These are phyloP conservation scores for Chlorella sorokiniana DNA, from an alignment of 139 green algal genomes.

Conservation along the genomic window DNA sequence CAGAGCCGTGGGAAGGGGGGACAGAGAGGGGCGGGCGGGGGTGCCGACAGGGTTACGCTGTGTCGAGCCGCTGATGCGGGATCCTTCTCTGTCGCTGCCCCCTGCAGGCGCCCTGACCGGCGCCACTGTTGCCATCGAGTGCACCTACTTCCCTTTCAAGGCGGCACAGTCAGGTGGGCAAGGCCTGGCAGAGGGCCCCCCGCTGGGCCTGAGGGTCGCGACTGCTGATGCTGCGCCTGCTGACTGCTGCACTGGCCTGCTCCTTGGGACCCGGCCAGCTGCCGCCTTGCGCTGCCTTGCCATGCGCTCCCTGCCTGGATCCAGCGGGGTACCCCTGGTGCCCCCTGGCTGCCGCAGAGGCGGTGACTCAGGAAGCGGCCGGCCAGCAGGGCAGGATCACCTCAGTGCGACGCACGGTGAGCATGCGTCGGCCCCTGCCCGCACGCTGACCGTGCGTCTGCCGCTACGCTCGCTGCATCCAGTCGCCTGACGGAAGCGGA, in stretches of 20 bases:
- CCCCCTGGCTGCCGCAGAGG: too few relatives aligned
- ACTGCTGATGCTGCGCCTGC: not conserved
- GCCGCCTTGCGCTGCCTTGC: too few relatives aligned
- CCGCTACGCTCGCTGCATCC: not conserved
- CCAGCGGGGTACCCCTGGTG: too few relatives aligned
- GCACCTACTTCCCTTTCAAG: constrained; percentile 38
- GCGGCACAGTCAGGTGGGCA: not conserved
- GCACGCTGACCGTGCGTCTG: too few relatives aligned
- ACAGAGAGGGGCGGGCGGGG: too few relatives aligned
- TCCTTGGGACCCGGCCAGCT: too few relatives aligned
- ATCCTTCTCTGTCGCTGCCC: not conserved
- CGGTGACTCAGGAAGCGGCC: not conserved
- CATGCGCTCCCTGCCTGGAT: too few relatives aligned
- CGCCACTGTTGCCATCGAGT: not conserved
- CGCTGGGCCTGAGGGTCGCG: not conserved
- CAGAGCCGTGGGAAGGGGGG: too few relatives aligned
- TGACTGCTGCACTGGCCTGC: not conserved
- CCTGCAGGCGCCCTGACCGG: constrained; percentile 17
- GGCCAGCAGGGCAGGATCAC: not conserved
- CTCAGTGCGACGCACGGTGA: constrained; percentile 9
- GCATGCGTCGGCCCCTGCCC: not conserved
- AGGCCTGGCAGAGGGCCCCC: too few relatives aligned
- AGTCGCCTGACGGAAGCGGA: too few relatives aligned
- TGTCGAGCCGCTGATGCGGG: too few relatives aligned
- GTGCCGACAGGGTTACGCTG: too few relatives aligned